Evolutionary conservation across 2,329 filamentous ascomycete genomes (phyloP).

Genomic region (Apiospora pterosperma): DNA sequence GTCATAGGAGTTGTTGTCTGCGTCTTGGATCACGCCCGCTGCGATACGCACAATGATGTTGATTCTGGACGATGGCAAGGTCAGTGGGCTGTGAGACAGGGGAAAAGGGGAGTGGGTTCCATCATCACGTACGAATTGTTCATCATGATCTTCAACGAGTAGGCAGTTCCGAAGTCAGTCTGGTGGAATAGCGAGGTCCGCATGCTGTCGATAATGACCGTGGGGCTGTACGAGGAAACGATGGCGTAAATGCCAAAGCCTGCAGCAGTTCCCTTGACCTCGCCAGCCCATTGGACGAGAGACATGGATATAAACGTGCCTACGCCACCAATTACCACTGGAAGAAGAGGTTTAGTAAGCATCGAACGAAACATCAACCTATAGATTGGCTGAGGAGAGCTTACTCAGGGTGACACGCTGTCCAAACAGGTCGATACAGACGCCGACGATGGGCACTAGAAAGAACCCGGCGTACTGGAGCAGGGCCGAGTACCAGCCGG

Average conservation of each 20-base stretch:
- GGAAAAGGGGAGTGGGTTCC: neutral
- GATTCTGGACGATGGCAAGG: constrained; percentile 37
- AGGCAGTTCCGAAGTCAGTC: constrained; percentile 57
- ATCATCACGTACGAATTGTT: constrained; percentile 46
- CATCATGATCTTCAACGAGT: constrained; percentile 57
- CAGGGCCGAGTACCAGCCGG: constrained; percentile 58
- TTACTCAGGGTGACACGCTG: constrained; percentile 44
- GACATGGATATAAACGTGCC: constrained; percentile 52
- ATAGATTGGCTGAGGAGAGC: constrained; percentile 6
- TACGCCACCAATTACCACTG: constrained; percentile 40
- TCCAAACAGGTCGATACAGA: constrained; percentile 55
- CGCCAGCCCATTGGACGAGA: constrained; percentile 49
- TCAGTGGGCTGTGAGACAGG: neutral
- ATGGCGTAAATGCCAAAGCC: constrained; percentile 59
- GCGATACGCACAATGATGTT: constrained; percentile 57
- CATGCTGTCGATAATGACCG: constrained; percentile 57
- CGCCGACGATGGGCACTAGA: constrained; percentile 51
- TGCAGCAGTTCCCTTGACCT: constrained; percentile 49
- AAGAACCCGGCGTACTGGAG: constrained; percentile 56
- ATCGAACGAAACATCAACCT: neutral
- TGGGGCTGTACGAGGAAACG: constrained; percentile 52
- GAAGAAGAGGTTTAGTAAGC: neutral
- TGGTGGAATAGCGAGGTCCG: constrained; percentile 58
- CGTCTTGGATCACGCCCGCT: constrained; percentile 56
- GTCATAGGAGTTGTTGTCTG: constrained; percentile 52